Percentiles rank a stretch among this genome's conserved stretches.
Conservation (phyloP, 1,139 yeast genomes). For the Geotrichum klebahnii region DNA sequence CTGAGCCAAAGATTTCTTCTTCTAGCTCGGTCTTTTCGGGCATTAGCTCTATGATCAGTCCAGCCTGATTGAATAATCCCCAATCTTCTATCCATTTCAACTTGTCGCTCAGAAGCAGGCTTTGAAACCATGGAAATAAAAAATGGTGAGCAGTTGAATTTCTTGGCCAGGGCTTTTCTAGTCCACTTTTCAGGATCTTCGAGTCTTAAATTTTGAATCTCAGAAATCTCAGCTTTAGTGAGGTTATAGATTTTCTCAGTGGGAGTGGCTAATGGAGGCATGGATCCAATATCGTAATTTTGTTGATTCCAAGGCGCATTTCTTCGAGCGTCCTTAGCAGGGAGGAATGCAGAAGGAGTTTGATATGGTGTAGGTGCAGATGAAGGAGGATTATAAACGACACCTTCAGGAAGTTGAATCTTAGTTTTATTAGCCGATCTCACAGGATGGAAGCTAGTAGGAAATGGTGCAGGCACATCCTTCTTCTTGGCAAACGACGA, state of each 20-base stretch:
- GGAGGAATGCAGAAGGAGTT: slow-evolving; percentile 74
- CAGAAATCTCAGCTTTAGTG: slow-evolving; percentile 55
- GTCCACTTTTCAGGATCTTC: slow-evolving; percentile 65
- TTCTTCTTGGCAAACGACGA: slow-evolving; percentile 22
- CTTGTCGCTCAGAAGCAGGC: slow-evolving; percentile 41
- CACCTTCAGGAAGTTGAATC: slow-evolving; percentile 40
- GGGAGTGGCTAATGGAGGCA: slow-evolving; percentile 40
- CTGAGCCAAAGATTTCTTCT: slow-evolving; percentile 61
- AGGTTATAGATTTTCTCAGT: slow-evolving; percentile 54
- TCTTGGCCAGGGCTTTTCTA: slow-evolving; percentile 59
- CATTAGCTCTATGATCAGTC: slow-evolving; percentile 46
- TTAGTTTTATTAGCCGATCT: slow-evolving; percentile 43
- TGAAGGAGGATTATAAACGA: slow-evolving; percentile 44
- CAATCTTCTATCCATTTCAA: slow-evolving; percentile 47
- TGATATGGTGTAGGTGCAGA: slow-evolving; percentile 51
- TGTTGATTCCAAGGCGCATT: slow-evolving; percentile 34
- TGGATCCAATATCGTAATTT: slow-evolving; percentile 33
- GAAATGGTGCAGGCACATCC: slow-evolving; percentile 34
- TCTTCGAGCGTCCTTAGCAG: slow-evolving; percentile 56
- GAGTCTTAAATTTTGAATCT: slow-evolving; percentile 59
- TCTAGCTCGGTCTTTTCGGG: slow-evolving; percentile 53
- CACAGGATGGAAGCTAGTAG: slow-evolving; percentile 42
- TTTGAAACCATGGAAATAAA: slow-evolving; percentile 53
- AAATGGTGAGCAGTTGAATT: slow-evolving; percentile 54
- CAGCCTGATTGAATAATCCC: slow-evolving; percentile 46